Conservation (phyloP, 2,329 filamentous ascomycete genomes). For the Pyrenophora graminea region DNA sequence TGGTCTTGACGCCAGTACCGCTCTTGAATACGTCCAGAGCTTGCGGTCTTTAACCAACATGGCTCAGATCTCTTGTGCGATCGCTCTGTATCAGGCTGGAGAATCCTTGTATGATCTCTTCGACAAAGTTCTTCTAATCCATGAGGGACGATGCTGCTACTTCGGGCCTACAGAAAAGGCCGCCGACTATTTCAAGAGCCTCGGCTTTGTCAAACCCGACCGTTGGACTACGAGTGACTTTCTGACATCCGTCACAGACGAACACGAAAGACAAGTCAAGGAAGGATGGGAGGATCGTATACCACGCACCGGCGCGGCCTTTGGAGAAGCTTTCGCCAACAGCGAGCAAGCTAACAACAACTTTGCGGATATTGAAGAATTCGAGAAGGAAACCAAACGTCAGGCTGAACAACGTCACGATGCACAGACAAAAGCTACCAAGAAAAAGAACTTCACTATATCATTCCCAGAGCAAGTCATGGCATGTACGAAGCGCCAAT, state of each 20-base stretch:
- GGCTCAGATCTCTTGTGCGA: slow-evolving; percentile 70
- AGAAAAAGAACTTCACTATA: slow-evolving; percentile 49
- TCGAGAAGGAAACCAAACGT: slow-evolving; percentile 40
- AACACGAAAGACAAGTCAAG: slow-evolving; percentile 61
- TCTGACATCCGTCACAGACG: slow-evolving; percentile 70
- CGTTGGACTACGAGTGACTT: slow-evolving; percentile 75
- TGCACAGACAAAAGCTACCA: slow-evolving; percentile 42
- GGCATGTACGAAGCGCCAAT: slow-evolving; percentile 48
- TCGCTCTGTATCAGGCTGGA: slow-evolving; percentile 73
- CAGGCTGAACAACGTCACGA: slow-evolving; percentile 38
- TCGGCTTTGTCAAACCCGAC: slow-evolving; percentile 65
- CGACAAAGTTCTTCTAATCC: slow-evolving; percentile 81
- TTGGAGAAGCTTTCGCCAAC: slow-evolving; percentile 52
- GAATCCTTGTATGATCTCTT: slow-evolving; percentile 73
- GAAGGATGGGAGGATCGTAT: slow-evolving; percentile 62
- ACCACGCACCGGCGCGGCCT: slow-evolving; percentile 60
- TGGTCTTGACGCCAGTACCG: slow-evolving; percentile 78
- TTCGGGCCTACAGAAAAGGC: slow-evolving; percentile 66
- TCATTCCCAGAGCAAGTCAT: slow-evolving; percentile 47
- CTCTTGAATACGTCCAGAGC: slow-evolving; percentile 76
- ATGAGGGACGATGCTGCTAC: slow-evolving; percentile 71
- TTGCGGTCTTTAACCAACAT: slow-evolving; percentile 81
- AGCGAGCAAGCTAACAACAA: slow-evolving; percentile 46
- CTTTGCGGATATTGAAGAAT: slow-evolving; percentile 48
- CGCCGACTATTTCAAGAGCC: slow-evolving; percentile 66